Base-by-base conservation (phyloP, 1,284 basidiomycete species). In the Volvariella volvacea region DNA sequence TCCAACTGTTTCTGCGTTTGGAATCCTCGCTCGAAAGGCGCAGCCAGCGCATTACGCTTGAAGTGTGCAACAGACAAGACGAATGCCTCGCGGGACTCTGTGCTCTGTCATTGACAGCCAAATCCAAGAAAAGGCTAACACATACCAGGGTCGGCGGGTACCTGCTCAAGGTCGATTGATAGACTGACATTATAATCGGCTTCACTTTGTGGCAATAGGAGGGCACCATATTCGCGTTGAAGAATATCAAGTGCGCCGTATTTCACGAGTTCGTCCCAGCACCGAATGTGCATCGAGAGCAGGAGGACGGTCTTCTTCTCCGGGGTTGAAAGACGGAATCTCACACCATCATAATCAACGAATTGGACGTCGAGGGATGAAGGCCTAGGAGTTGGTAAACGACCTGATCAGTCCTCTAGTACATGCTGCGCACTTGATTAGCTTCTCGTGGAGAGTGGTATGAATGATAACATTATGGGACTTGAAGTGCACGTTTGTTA, bases 281-380 rank as follows among this genome's bases (percentile, higher is more conserved):
- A 99, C 45, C 88, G 83, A 53, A 99, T 94, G 64, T 86, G 85
- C 92, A 99, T 99, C 28, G 94, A 97, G 14, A 99, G 78, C 31
- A 90, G 72, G 16, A 95, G 68, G 1, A 80, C 65, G 2, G 87
- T 85, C 62, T 92, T 92, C 34, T 36, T 36, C 34, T 90, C 82
- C 2, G 88, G 86, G 0, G 92, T 93, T 9, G 88, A 89, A 43
- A 99, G 67, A 62, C 89, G 93, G 69, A 98, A 99, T 40, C 92
- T 80, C 43, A 99, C 94, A 42, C 92, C 89, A 66, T 99, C 96
- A 59, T 93, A 99, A 68, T 99, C 95, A 45, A 97, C 94, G 55
- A 99, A 98, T 49, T 90, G 83, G 48, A 98, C 88, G 67, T 99
- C 96, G 49, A 96, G 76, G 16, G 89, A 83, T 3, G 85, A 80